Percentiles rank a stretch among this genome's conserved stretches.
These are phyloP conservation scores for Lactarius hatsudake DNA, from an alignment of 768 basidiomycete species.

Conservation along the genomic window DNA sequence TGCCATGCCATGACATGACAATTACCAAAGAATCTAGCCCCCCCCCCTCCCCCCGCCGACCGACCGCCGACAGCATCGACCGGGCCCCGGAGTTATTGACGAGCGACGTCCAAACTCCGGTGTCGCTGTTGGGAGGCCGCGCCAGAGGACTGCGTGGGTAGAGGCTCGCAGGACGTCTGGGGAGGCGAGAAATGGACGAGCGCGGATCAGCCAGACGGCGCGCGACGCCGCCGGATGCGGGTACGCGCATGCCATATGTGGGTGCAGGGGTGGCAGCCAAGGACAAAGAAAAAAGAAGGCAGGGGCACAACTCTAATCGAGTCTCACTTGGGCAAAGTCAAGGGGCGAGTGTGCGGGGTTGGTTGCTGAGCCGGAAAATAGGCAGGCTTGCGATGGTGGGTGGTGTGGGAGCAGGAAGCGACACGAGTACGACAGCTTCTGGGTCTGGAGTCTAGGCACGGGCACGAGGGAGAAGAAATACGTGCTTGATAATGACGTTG, in stretches of 20 bases:
- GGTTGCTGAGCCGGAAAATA: not conserved
- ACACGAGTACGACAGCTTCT: not conserved
- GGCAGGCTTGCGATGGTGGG: not conserved
- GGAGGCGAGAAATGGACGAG: no score
- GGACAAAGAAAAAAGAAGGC: not conserved
- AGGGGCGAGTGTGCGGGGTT: not conserved
- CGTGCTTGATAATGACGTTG: not conserved
- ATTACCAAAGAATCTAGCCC: no score
- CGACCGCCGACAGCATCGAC: no score
- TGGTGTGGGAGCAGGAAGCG: not conserved
- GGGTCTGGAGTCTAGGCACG: not conserved
- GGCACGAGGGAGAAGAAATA: not conserved
- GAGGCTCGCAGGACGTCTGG: no score
- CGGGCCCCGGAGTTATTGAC: no score
- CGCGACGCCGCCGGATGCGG: slow-evolving; percentile 4
- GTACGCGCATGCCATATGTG: slow-evolving; percentile 14
- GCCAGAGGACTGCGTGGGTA: no score
- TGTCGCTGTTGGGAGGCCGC: no score
- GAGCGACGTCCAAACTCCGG: no score
- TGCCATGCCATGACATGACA: no score
- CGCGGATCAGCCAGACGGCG: no score
- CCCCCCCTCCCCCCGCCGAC: no score
- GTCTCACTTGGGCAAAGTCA: not conserved
- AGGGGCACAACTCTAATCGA: not conserved
- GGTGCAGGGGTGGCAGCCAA: not conserved